Conservation (phyloP, 768 basidiomycete genomes). For the Leccinum uliginosum region DNA sequence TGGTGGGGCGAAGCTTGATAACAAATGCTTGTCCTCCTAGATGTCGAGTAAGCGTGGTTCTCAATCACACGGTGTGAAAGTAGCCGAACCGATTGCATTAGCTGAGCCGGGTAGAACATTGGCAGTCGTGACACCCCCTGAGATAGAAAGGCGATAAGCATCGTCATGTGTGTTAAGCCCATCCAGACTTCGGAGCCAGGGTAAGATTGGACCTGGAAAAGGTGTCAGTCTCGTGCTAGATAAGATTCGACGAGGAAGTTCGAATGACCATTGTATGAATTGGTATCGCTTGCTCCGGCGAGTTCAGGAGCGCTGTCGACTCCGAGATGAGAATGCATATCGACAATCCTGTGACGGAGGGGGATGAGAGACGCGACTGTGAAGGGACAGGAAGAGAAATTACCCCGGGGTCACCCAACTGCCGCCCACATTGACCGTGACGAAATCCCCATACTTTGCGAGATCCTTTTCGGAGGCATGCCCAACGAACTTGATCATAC, state of each 20-base stretch:
- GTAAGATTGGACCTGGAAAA: constrained; percentile 49
- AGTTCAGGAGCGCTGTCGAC: constrained; percentile 57
- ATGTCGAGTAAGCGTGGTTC: constrained; percentile 1
- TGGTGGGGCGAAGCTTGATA: constrained; percentile 77
- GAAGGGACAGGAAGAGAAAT: constrained; percentile 20
- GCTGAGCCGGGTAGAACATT: constrained; percentile 76
- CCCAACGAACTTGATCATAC: constrained; percentile 33
- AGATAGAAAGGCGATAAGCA: constrained; percentile 64
- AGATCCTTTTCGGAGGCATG: constrained; percentile 39
- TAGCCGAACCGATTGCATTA: constrained; percentile 62
- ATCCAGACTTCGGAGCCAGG: constrained; percentile 81
- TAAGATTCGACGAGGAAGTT: not conserved
- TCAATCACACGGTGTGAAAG: constrained; percentile 22
- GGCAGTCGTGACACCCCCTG: constrained; percentile 86
- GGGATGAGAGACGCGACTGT: constrained; percentile 33
- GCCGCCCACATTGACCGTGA: constrained; percentile 55
- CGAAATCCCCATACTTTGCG: constrained; percentile 39
- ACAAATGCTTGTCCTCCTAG: constrained; percentile 85
- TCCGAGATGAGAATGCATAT: constrained; percentile 80
- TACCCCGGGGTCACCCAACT: constrained; percentile 71
- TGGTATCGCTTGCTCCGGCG: constrained; percentile 50
- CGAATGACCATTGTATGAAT: constrained; percentile 49
- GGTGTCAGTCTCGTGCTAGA: not conserved
- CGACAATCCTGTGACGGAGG: constrained; percentile 40
- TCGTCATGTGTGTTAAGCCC: constrained; percentile 85